phyloP scores from a whole-genome alignment of 768 basidiomycete genomes.

The Mycena kentingensis region DNA sequence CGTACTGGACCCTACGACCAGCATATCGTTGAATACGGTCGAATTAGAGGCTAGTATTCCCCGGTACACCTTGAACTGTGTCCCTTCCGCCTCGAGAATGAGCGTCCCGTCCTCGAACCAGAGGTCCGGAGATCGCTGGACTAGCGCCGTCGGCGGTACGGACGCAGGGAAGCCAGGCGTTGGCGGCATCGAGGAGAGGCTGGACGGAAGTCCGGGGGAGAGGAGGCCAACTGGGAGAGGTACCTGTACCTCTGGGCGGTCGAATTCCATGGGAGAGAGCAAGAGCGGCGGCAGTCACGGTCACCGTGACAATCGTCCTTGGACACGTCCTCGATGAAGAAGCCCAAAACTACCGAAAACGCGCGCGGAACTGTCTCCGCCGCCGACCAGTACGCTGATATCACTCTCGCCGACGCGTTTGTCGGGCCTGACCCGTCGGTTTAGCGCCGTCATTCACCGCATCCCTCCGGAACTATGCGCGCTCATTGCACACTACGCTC shows the following conservation, averaged over 20 bases:
- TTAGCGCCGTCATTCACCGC: no score
- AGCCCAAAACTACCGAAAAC: no score
- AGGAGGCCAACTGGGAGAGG: slow-evolving; percentile 1
- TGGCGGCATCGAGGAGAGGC: not conserved
- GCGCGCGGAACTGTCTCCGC: no score
- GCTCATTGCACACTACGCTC: no score
- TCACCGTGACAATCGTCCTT: no score
- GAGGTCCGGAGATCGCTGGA: slow-evolving; percentile 20
- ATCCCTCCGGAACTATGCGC: no score
- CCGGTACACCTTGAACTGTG: slow-evolving; percentile 22
- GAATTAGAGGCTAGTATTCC: slow-evolving; percentile 23
- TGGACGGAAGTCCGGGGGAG: not conserved
- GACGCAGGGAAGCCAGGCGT: not conserved
- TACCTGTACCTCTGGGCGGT: slow-evolving; percentile 19
- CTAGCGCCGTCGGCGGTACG: not conserved
- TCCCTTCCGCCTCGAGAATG: slow-evolving; percentile 20
- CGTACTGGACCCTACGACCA: slow-evolving; percentile 14
- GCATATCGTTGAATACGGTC: slow-evolving; percentile 23
- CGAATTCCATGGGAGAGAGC: slow-evolving; percentile 23
- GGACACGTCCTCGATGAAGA: no score
- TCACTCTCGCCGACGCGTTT: no score
- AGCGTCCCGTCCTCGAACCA: slow-evolving; percentile 31
- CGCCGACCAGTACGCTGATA: no score
- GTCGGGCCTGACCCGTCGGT: no score
- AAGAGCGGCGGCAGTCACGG: no score